Evolutionary conservation across 2,329 filamentous ascomycete genomes (phyloP).

Genomic region (Elsinoe perseae): DNA sequence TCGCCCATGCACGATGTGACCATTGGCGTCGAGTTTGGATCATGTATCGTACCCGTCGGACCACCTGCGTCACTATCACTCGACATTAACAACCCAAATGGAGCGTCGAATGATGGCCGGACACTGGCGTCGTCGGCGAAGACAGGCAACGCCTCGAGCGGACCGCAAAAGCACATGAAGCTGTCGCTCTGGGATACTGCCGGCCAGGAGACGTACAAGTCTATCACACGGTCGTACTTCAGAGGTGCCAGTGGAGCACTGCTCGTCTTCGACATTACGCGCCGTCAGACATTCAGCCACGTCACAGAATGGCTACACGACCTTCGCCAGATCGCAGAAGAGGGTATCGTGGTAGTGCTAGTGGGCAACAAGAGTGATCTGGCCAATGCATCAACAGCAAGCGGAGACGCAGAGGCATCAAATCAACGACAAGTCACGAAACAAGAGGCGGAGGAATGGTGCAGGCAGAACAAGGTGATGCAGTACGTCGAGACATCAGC

Average conservation of each 20-base stretch:
- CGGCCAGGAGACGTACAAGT: constrained; percentile 95
- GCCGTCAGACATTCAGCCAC: constrained; percentile 75
- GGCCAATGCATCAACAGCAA: constrained; percentile 41
- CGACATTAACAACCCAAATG: constrained; percentile 44
- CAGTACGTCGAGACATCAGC: constrained; percentile 95
- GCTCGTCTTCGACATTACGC: constrained; percentile 89
- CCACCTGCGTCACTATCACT: constrained; percentile 62
- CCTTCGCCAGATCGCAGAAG: constrained; percentile 87
- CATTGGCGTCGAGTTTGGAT: constrained; percentile 94
- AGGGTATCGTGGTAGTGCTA: constrained; percentile 86
- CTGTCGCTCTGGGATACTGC: constrained; percentile 92
- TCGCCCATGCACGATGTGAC: constrained; percentile 92
- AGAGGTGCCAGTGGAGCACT: constrained; percentile 70
- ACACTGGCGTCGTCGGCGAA: constrained; percentile 19
- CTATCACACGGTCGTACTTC: constrained; percentile 89
- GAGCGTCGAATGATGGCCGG: neutral
- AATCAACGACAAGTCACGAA: constrained; percentile 72
- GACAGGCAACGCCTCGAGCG: constrained; percentile 29
- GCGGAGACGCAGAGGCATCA: constrained; percentile 22
- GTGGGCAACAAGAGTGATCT: constrained; percentile 95
- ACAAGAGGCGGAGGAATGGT: constrained; percentile 87
- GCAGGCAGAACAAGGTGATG: constrained; percentile 71
- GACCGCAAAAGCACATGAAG: constrained; percentile 72
- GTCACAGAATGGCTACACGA: constrained; percentile 92
- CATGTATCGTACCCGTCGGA: constrained; percentile 82